phyloP scores from a whole-genome alignment of 2,329 filamentous ascomycete genomes.

The Cladorrhinum sp. region DNA sequence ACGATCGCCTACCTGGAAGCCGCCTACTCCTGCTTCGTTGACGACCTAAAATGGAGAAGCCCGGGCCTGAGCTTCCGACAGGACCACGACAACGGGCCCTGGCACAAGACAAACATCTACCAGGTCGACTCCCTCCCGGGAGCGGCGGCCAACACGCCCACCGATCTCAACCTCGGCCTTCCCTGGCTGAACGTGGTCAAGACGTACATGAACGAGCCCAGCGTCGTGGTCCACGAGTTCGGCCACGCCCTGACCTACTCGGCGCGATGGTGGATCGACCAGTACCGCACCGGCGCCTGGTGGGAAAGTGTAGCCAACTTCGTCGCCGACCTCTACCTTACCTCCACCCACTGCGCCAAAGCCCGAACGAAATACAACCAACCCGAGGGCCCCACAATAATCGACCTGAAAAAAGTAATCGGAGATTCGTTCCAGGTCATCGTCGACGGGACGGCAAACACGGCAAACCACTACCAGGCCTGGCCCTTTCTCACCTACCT shows the following conservation, averaged over 20 bases:
- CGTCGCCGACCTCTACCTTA: slow-evolving; percentile 47
- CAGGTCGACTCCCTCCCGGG: slow-evolving; percentile 35
- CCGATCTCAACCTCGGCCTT: slow-evolving; percentile 38
- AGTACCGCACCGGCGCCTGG: slow-evolving; percentile 46
- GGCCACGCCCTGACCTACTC: slow-evolving; percentile 48
- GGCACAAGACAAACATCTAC: slow-evolving; percentile 48
- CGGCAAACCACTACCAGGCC: slow-evolving; percentile 50
- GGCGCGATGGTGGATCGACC: slow-evolving; percentile 43
- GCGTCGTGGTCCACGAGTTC: slow-evolving; percentile 48
- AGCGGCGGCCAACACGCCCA: slow-evolving; percentile 40
- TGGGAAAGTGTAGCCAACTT: slow-evolving; percentile 52
- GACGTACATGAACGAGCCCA: slow-evolving; percentile 37
- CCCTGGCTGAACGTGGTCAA: slow-evolving; percentile 43
- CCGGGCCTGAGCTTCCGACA: slow-evolving; percentile 33
- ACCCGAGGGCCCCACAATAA: slow-evolving; percentile 35
- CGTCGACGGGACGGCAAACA: slow-evolving; percentile 41
- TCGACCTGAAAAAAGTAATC: slow-evolving; percentile 45
- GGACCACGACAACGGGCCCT: slow-evolving; percentile 36
- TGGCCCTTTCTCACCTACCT: slow-evolving; percentile 51
- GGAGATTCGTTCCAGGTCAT: slow-evolving; percentile 47
- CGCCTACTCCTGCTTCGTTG: slow-evolving; percentile 38
- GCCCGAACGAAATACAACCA: slow-evolving; percentile 38
- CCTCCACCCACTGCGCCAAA: slow-evolving; percentile 41
- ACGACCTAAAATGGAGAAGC: slow-evolving; percentile 34
- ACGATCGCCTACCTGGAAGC: slow-evolving; percentile 44